These are phyloP conservation scores for Trichoderma sp. DNA, from an alignment of 2,329 filamentous ascomycete species.

Conservation along the genomic window DNA sequence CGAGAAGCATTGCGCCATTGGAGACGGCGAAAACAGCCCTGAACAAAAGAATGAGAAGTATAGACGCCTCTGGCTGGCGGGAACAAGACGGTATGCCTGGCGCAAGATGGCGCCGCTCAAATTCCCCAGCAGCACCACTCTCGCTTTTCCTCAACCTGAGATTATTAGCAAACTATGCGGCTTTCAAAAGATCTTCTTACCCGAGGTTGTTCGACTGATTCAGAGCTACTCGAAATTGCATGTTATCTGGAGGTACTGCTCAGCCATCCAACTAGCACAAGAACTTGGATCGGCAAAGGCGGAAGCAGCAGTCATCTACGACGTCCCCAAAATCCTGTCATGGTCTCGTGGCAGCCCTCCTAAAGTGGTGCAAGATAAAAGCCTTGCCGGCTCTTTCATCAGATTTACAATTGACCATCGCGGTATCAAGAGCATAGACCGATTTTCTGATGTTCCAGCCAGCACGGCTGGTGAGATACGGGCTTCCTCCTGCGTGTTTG, in stretches of 20 bases:
- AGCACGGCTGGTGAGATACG: not conserved
- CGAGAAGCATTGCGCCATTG: not conserved
- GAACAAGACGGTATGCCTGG: not conserved
- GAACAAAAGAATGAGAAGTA: not conserved
- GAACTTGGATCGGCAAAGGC: not conserved
- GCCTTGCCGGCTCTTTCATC: not conserved
- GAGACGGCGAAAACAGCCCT: not conserved
- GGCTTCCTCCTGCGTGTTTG: not conserved
- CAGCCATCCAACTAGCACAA: not conserved
- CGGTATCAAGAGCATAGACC: not conserved
- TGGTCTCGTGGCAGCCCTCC: not conserved
- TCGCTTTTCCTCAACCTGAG: not conserved
- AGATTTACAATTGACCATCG: not conserved
- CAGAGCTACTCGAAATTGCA: not conserved
- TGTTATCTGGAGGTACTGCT: not conserved
- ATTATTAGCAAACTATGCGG: not conserved
- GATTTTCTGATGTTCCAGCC: not conserved
- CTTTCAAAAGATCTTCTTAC: not conserved
- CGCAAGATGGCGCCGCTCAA: not conserved
- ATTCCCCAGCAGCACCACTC: not conserved
- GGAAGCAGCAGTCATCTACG: not conserved
- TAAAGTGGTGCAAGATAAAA: not conserved
- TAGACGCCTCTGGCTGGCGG: constrained; percentile 1
- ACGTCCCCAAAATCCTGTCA: not conserved
- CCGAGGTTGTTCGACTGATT: not conserved